Base-by-base conservation (phyloP, 2,329 filamentous ascomycete species). In the Monosporascus sp. region DNA sequence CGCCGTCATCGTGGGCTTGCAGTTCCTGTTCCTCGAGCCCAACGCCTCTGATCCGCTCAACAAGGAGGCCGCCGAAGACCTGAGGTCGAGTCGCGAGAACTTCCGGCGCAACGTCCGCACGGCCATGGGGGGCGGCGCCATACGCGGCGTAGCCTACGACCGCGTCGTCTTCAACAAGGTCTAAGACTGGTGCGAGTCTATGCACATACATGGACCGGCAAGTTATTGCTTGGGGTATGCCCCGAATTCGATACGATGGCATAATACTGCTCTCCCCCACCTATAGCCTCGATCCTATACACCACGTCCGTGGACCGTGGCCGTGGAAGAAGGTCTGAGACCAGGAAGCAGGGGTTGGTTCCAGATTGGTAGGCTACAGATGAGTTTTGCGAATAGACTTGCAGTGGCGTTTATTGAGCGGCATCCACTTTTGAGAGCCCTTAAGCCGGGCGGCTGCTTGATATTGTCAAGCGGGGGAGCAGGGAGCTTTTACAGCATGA, bases 11-110 rank as follows among this genome's bases (percentile, higher is more conserved):
- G 91, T 97, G 50, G 94, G 94, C 42, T 74, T 99, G 47, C 71
- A 96, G 87, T 97, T 97, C 68, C 80, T 99, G 49, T 99, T 99
- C 80, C 85, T 97, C 57, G 94, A 99, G 70, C 94, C 94, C 18
- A 99, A 99, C 68, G 91, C 94, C 9, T 92, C 89, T 48, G 94
- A 99, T 68, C 94, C 94, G n/a, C 76, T 99, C 56, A 99, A 99
- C 74, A 97, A 99, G 77, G 93, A 97, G 66, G 94, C 94, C 0
- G 94, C 94, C 4, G 91, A 97, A 56, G 94, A 97, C 67, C 77
- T 99, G 62, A 85, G 93, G 64, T 79, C 79, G 47, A 96, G 94
- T 70, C 78, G 91, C 38, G 94, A 97, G 51, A 83, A 79, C 31
- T 99, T 99, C 74, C 94, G 92, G 79, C 80, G 90, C 56, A 97